Evolutionary conservation across 2,329 filamentous ascomycete species (phyloP).

Genomic region (Gremmenia infestans): DNA sequence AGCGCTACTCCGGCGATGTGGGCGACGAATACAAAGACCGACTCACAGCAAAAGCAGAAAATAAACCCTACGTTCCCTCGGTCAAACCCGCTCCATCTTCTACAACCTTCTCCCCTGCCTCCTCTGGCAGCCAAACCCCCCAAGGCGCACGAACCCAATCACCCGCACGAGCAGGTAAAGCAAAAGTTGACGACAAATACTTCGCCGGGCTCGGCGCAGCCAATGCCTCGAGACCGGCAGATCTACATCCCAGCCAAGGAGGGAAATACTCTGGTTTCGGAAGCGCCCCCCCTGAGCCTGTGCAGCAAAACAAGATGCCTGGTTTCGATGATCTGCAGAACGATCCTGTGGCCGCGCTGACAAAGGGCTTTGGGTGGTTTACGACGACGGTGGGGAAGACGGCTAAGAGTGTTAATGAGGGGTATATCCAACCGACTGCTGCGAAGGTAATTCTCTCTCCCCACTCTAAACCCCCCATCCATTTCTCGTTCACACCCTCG

Average conservation of each 20-base stretch:
- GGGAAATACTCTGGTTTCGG: conserved; percentile 93
- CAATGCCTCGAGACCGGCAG: conserved; percentile 71
- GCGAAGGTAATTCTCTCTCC: conserved; percentile 58
- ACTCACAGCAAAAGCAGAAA: conserved; percentile 81
- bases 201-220: conserved; percentile 80
- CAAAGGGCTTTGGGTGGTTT: conserved; percentile 94
- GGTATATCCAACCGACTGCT: conserved; percentile 88
- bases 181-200: conserved; percentile 76
- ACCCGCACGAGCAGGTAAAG: conserved; percentile 39
- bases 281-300: conserved; percentile 53
- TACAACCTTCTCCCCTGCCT: conserved; percentile 13
- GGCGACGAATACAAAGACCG: conserved; percentile 96
- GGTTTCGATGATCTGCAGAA: conserved; percentile 84
- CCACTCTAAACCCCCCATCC: conserved; percentile 1
- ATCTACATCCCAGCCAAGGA: conserved; percentile 79
- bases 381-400: conserved; percentile 81
- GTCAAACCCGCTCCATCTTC: conserved; percentile 44
- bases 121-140: conserved; percentile 27
- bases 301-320: conserved; percentile 48
- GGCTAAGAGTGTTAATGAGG: conserved; percentile 85
- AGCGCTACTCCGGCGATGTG: conserved; percentile 82
- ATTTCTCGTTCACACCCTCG: conserved; percentile 4
- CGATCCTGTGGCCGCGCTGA: conserved; percentile 82
- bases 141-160: conserved; percentile 24
- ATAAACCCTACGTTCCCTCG: conserved; percentile 74